Evolutionary conservation across 208 protist genomes (phyloP).

Genomic region (Wallacemonas sp.): DNA sequence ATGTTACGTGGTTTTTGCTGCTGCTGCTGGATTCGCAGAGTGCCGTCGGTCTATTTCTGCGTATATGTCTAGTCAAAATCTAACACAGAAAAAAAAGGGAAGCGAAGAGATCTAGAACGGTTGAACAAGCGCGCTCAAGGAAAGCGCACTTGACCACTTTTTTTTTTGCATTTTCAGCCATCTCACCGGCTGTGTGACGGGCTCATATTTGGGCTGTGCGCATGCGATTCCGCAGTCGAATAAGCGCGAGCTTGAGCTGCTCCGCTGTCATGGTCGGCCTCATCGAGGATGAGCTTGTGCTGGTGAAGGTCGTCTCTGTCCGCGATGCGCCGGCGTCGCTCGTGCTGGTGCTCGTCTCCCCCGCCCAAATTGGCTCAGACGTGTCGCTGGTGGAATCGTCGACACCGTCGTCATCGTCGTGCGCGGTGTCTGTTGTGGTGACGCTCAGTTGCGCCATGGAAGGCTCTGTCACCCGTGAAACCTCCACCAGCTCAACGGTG

Average conservation of each 20-base stretch:
- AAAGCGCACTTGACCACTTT: no score
- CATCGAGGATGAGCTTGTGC: conserved; percentile 11
- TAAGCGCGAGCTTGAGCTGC: conserved; percentile 61
- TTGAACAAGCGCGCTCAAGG: no score
- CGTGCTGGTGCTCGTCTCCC: neutral
- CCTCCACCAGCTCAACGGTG: conserved; percentile 5
- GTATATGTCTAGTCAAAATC: neutral
- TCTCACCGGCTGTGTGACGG: no score
- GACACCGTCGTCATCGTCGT: neutral
- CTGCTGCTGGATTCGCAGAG: no score
- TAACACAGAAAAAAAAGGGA: neutral
- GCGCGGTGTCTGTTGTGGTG: neutral
- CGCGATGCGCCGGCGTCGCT: neutral
- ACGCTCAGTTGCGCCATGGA: conserved; percentile 17
- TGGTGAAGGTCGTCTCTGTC: conserved; percentile 10
- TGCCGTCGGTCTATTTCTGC: neutral
- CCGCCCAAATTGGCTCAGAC: neutral
- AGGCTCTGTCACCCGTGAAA: conserved; percentile 1
- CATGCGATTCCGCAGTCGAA: conserved; percentile 61
- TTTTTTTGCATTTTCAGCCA: no score
- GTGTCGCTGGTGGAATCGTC: neutral
- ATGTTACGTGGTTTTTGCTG: no score
- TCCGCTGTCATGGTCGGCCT: conserved; percentile 69
- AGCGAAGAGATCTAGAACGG: neutral
- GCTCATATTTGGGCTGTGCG: conserved; percentile 22